These are phyloP conservation scores for Saturnispora gosingensis DNA, from an alignment of 805 yeast species.

Conservation along the genomic window DNA sequence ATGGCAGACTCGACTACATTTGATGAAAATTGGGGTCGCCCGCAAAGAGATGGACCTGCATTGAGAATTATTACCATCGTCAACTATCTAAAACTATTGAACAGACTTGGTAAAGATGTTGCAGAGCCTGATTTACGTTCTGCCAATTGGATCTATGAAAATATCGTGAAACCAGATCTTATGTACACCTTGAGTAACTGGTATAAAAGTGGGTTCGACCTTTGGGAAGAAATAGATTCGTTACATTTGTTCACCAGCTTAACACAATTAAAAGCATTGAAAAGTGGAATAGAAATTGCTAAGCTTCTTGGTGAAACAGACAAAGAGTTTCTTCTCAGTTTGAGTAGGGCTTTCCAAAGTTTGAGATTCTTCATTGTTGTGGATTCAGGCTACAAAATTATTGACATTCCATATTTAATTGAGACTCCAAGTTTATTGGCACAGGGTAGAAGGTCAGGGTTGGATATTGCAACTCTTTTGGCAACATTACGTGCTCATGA, in stretches of 20 bases:
- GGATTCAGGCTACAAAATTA: slow-evolving; percentile 35
- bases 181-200: slow-evolving; percentile 53
- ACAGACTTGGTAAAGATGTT: slow-evolving; percentile 22
- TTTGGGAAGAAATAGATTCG: slow-evolving; percentile 85
- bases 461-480: slow-evolving; percentile 68
- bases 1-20: slow-evolving; percentile 57
- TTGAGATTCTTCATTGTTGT: slow-evolving; percentile 32
- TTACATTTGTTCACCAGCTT: slow-evolving; percentile 72
- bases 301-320: slow-evolving; percentile 20
- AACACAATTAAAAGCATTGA: slow-evolving; percentile 62
- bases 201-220: slow-evolving; percentile 63
- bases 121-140: slow-evolving; percentile 22
- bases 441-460: slow-evolving; percentile 48
- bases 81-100: slow-evolving; percentile 41
- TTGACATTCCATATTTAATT: slow-evolving; percentile 44
- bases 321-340: slow-evolving; percentile 21
- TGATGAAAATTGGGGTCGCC: slow-evolving; percentile 77
- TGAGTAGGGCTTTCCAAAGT: slow-evolving; percentile 26
- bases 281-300: slow-evolving; percentile 41
- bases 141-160: slow-evolving; percentile 34
- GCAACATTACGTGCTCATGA: slow-evolving; percentile 40
- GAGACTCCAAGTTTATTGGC: slow-evolving; percentile 50
- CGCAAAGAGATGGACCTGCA: slow-evolving; percentile 94
- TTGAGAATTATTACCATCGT: slow-evolving; percentile 59
- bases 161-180: slow-evolving; percentile 61